Evolutionary conservation across 2,329 filamentous ascomycete species (phyloP), one percentile per base, ranked within the genome.

Genomic region (Orbilia javanica): DNA sequence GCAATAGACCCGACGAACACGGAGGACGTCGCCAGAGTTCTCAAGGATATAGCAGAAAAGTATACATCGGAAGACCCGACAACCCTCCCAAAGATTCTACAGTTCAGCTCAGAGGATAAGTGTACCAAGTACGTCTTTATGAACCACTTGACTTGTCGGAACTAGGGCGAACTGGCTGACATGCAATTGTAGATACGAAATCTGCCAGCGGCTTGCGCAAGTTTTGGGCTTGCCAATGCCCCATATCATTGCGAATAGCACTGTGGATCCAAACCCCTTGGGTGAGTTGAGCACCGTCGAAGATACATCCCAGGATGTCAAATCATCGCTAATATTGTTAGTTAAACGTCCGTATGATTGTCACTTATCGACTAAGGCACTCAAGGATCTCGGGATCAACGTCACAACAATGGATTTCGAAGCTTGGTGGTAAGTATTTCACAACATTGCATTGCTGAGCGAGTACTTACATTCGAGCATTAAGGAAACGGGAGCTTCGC

Each of bases 271-370:
- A 4, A 90, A 89, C 79, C 89, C 91, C 52, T 87, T 87, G 22
- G 80, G 81, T 81, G 34, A 78, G 71, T 73, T 52, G 57, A 34
- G 13, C 50, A 72, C 46, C 31, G 18, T n/a, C n/a, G 42, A 22
- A 42, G 18, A 11, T 8, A 34, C 8, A 18, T 18, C 11, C 8
- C 6, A 15, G 15, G n/a, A 25, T n/a, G 44, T 65, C 11, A 15
- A 31, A 34, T n/a, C 15, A 1, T 36, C 50, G n/a, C 65, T 80
- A 69, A 80, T 18, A 25, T 69, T 27, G 55, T 53, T 72, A 82
- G 92, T 94, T 0, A 89, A 94, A 84, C 88, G 94, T 79, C 94
- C 94, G 11, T 97, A 93, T 83, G 93, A 97, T 84, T 95, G 92
- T 81, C 93, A 97, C 84, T 86, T 97, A 53, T 94, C 92, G 81